Base-by-base conservation (phyloP, 2,329 filamentous ascomycete species). In the Didymellaceae sp. region DNA sequence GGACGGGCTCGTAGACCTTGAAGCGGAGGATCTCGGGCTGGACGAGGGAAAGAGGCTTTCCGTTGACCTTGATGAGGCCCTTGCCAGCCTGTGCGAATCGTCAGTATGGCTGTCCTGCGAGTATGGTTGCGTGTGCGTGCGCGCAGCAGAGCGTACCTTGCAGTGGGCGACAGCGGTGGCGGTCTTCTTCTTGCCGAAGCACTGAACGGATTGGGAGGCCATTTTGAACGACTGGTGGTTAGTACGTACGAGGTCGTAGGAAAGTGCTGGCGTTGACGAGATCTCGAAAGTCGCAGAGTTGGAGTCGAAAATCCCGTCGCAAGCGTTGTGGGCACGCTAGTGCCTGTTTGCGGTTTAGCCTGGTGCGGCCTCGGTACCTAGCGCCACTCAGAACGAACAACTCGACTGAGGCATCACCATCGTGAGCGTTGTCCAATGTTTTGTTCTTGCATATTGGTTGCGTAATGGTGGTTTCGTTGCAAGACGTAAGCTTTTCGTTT, bases 1-100 rank as follows among this genome's bases (percentile, higher is more conserved):
- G 88, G 80, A 99, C 82, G 72, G 94, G 94, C 83, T 99, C 94
- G 88, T 99, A 99, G 82, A 97, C 92, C 89, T 97, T 97, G 88
- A 96, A 97, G 80, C 94, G 89, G 75, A 99, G 86, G 80, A 96
- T 88, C 83, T 96, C 90, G 73, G 94, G 92, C 84, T 97, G 90
- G 73, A 96, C 89, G 74, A 97, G 90, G 75, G 84, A 83, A 74
- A 99, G 87, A 74, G 94, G 94, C 78, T 91, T 90, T 82, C 94
- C 94, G 85, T 97, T 99, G 82, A 97, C 94, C 86, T 95, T 96
- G 82, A 99, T 86, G 74, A 97, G 87, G 80, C 94, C 94, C 78
- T 89, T 89, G 75, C 87, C 87, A 77, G 85, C 80, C 85, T 87
- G 63, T 26, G 60, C 18, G 47, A 52, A 47, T 45, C 39, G 51